phyloP scores from a whole-genome alignment of 2,329 filamentous ascomycete genomes.

The Aureobasidium sp. region DNA sequence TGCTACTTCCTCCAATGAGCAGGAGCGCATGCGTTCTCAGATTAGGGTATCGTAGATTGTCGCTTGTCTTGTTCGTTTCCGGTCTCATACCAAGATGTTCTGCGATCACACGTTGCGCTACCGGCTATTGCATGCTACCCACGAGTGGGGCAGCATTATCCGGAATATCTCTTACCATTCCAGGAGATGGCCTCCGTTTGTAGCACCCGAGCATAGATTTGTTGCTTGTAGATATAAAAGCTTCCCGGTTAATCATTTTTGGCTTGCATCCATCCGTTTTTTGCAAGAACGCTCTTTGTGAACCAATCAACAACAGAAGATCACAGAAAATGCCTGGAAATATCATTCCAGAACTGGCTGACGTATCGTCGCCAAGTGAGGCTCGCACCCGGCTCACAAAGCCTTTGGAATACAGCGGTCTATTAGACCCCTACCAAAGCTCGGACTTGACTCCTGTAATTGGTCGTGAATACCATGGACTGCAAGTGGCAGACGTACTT shows the following conservation, averaged over 20 bases:
- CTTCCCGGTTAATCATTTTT: background rate
- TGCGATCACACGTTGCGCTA: background rate
- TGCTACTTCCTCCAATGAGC: conserved; percentile 4
- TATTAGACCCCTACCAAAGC: conserved; percentile 8
- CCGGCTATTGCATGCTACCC: background rate
- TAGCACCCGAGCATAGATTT: background rate
- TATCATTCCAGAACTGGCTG: conserved; percentile 2
- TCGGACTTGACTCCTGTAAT: conserved; percentile 14
- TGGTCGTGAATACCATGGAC: conserved; percentile 15
- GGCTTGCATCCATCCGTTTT: background rate
- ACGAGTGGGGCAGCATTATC: background rate
- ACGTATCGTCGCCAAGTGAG: background rate
- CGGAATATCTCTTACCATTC: background rate
- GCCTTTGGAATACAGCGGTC: conserved; percentile 13
- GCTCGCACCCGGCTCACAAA: conserved; percentile 11
- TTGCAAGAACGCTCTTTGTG: background rate
- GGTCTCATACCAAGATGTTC: background rate
- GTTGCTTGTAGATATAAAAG: conserved; percentile 6
- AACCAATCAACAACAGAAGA: background rate
- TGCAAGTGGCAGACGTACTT: conserved; percentile 18
- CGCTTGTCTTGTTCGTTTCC: background rate
- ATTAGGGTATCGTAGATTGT: background rate
- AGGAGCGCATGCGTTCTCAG: background rate
- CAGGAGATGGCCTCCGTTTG: background rate
- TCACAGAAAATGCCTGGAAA: conserved; percentile 9